Evolutionary conservation across 257 asterid species (phyloP).

Genomic region (Ilex asprella): DNA sequence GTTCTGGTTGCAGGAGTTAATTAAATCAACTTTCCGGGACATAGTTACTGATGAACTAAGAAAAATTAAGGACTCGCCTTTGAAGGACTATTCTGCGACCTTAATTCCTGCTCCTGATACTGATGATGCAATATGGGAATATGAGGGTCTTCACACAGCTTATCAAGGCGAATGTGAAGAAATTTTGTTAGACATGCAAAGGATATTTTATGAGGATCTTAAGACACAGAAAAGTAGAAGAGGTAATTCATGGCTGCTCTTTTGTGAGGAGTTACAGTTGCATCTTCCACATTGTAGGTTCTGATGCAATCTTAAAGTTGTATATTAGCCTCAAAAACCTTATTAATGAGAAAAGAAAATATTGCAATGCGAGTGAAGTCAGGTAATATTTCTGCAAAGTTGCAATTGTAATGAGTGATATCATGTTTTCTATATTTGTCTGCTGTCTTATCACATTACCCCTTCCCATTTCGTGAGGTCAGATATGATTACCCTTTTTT

Average conservation of each 20-base stretch:
- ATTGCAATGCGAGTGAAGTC: too few relatives aligned
- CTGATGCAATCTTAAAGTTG: too few relatives aligned
- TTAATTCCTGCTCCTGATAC: constrained; percentile 17
- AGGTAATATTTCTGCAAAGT: too few relatives aligned
- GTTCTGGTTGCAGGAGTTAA: constrained; percentile 42
- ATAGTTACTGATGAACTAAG: constrained; percentile 74
- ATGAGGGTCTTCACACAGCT: constrained; percentile 63
- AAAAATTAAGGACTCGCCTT: constrained; percentile 47
- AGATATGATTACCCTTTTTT: too few relatives aligned
- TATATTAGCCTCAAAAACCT: too few relatives aligned
- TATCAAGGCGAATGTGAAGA: constrained; percentile 80
- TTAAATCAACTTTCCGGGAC: constrained; percentile 57
- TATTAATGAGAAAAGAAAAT: too few relatives aligned
- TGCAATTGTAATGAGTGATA: too few relatives aligned
- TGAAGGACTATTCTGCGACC: constrained; percentile 19
- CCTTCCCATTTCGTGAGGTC: too few relatives aligned
- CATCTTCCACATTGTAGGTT: too few relatives aligned
- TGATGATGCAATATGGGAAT: constrained; percentile 86
- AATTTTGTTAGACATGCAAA: constrained; percentile 78
- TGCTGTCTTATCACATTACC: too few relatives aligned
- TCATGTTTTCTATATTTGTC: too few relatives aligned
- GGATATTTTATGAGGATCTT: constrained; percentile 81
- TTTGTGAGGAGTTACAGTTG: background rate
- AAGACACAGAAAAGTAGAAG: constrained; percentile 31
- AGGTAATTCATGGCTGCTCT: constrained; percentile 30